Conservation (phyloP, 805 yeast species). For the Metschnikowia amazonensis region DNA sequence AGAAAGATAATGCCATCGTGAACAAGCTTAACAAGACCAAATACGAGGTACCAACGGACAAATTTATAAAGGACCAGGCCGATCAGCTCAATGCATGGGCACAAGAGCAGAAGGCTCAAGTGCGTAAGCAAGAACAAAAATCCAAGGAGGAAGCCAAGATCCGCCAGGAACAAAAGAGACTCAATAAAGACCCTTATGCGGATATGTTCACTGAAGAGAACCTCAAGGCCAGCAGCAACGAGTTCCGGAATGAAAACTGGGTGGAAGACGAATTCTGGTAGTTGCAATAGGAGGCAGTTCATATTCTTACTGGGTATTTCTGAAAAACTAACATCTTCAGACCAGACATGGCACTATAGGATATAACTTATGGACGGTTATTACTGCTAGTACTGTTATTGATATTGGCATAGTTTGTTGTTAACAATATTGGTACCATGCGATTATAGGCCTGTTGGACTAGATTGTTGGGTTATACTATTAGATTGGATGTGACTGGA, state of each 20-base stretch:
- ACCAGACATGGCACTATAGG: no score
- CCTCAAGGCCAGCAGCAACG: conserved; percentile 42
- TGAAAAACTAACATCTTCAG: no score
- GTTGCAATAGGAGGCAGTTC: no score
- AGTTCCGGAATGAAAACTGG: conserved; percentile 48
- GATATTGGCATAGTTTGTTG: no score
- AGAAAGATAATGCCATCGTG: conserved; percentile 54
- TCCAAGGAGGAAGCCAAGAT: conserved; percentile 33
- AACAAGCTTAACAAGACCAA: conserved; percentile 65
- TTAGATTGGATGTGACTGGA: no score
- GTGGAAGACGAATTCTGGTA: conserved; percentile 51
- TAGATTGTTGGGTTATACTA: no score
- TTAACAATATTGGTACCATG: no score
- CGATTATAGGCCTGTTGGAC: no score
- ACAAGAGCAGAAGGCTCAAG: conserved; percentile 38
- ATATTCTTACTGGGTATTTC: no score
- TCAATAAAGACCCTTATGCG: conserved; percentile 32
- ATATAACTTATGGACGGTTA: no score
- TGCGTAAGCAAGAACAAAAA: conserved; percentile 26
- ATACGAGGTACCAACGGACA: conserved; percentile 49
- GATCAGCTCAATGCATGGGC: conserved; percentile 30
- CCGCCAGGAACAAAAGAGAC: conserved; percentile 37
- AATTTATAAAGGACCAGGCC: conserved; percentile 33
- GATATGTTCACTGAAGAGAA: conserved; percentile 48
- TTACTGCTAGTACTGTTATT: no score